Conservation (phyloP, 306 rosid species). For the Quercus alba region DNA sequence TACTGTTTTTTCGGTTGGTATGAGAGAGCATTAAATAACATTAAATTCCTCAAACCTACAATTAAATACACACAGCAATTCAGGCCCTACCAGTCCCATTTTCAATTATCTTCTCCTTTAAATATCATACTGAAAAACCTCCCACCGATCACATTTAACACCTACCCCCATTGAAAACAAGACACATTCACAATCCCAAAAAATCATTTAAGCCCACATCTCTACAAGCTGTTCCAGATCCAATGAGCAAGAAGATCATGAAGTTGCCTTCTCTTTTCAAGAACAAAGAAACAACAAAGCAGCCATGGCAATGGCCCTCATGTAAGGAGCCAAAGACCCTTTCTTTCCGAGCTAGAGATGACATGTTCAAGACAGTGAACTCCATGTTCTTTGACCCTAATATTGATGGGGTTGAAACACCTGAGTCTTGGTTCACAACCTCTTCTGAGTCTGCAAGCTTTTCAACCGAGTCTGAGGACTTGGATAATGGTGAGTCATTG, state of each 20-base stretch:
- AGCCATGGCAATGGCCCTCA: slow-evolving; percentile 51
- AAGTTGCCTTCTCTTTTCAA: slow-evolving; percentile 45
- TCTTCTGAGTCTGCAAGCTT: slow-evolving; percentile 59
- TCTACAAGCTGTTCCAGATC: not conserved
- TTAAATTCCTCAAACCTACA: slow-evolving; percentile 50
- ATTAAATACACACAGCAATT: slow-evolving; percentile 54
- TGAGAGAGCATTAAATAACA: slow-evolving; percentile 49
- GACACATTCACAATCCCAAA: slow-evolving; percentile 20
- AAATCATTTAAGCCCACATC: not conserved
- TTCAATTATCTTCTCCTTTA: slow-evolving; percentile 35
- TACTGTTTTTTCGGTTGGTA: slow-evolving; percentile 38
- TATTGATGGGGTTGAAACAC: slow-evolving; percentile 40
- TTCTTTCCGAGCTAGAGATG: slow-evolving; percentile 52
- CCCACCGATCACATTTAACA: slow-evolving; percentile 37
- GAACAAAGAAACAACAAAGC: slow-evolving; percentile 23
- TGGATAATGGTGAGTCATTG: slow-evolving; percentile 32
- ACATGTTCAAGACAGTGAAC: slow-evolving; percentile 59
- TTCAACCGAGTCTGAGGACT: slow-evolving; percentile 59
- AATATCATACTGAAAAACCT: slow-evolving; percentile 19
- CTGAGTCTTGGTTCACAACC: slow-evolving; percentile 63
- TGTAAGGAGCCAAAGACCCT: slow-evolving; percentile 56
- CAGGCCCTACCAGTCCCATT: slow-evolving; percentile 38
- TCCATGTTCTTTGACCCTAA: slow-evolving; percentile 52
- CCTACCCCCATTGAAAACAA: slow-evolving; percentile 19
- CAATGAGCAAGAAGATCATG: slow-evolving; percentile 57